phyloP scores from a whole-genome alignment of 495 filamentous ascomycete species.

The Gamarada debralockiae region DNA sequence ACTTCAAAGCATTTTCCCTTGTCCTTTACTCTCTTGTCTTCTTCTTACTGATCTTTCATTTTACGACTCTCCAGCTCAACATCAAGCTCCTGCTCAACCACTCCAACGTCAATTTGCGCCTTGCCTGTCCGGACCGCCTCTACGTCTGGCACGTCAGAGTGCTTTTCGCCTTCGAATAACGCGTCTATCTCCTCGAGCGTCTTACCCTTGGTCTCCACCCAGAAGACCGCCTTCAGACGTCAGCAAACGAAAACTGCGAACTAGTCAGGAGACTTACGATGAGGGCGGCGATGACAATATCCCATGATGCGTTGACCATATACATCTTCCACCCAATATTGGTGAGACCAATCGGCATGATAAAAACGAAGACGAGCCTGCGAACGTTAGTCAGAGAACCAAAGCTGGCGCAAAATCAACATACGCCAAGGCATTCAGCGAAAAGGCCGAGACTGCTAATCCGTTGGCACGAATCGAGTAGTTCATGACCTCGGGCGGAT shows the following conservation, averaged over 20 bases:
- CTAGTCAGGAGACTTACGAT: slow-evolving; percentile 27
- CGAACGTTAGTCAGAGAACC: not conserved
- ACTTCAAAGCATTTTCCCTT: too few relatives aligned
- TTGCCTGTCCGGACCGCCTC: slow-evolving; percentile 64
- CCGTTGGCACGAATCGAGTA: slow-evolving; percentile 49
- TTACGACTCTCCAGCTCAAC: not conserved
- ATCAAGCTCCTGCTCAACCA: slow-evolving; percentile 22
- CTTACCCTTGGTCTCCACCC: slow-evolving; percentile 28
- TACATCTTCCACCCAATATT: slow-evolving; percentile 49
- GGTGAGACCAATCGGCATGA: slow-evolving; percentile 41
- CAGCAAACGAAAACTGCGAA: slow-evolving; percentile 33
- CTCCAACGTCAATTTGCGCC: slow-evolving; percentile 74
- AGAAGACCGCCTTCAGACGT: slow-evolving; percentile 42
- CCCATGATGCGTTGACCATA: slow-evolving; percentile 27
- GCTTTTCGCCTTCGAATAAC: slow-evolving; percentile 23
- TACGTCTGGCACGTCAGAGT: slow-evolving; percentile 17
- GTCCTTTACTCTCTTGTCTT: not conserved
- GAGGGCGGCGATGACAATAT: slow-evolving; percentile 21
- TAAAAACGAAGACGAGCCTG: slow-evolving; percentile 41
- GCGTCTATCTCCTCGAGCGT: slow-evolving; percentile 25
- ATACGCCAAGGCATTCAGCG: slow-evolving; percentile 46
- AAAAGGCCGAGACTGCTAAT: slow-evolving; percentile 40
- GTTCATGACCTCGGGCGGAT: slow-evolving; percentile 51
- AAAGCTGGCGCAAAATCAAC: slow-evolving; percentile 17
- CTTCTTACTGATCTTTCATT: too few relatives aligned